Evolutionary conservation across 2,329 filamentous ascomycete genomes (phyloP).

Genomic region (Penicillium sp.): DNA sequence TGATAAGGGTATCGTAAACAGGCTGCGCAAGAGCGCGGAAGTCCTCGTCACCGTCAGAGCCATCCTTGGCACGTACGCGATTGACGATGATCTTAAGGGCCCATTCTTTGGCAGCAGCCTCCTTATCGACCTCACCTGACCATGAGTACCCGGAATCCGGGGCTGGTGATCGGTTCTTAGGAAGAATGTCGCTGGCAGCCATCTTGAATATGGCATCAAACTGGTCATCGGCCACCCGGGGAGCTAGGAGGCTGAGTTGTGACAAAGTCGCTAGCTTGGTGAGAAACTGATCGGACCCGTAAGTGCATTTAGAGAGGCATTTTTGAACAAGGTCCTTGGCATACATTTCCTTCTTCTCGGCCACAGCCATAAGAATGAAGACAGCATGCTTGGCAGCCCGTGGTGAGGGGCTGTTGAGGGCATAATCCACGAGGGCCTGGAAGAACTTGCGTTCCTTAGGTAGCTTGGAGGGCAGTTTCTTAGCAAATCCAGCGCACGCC

Average conservation of each 20-base stretch:
- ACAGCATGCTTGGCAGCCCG: slow-evolving; percentile 92
- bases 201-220: slow-evolving; percentile 81
- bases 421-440: slow-evolving; percentile 81
- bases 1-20: slow-evolving; percentile 79
- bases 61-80: slow-evolving; percentile 70
- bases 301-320: slow-evolving; percentile 74
- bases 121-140: slow-evolving; percentile 76
- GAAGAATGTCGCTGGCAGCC: slow-evolving; percentile 73
- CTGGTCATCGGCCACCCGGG: slow-evolving; percentile 72
- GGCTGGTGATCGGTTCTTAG: slow-evolving; percentile 65
- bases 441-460: slow-evolving; percentile 80
- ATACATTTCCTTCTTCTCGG: slow-evolving; percentile 80
- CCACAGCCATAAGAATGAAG: slow-evolving; percentile 80
- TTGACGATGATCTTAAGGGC: slow-evolving; percentile 88
- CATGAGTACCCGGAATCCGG: slow-evolving; percentile 65
- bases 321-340: slow-evolving; percentile 81
- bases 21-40: slow-evolving; percentile 62
- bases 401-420: slow-evolving; percentile 78
- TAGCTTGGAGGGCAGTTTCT: slow-evolving; percentile 82
- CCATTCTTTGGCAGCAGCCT: slow-evolving; percentile 81
- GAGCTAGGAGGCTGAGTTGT: slow-evolving; percentile 76
- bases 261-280: slow-evolving; percentile 57
- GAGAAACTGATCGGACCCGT: slow-evolving; percentile 75
- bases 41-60: slow-evolving; percentile 48
- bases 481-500: slow-evolving; percentile 89